Conservation (phyloP, 305 asterid species). For the Vinca major region DNA sequence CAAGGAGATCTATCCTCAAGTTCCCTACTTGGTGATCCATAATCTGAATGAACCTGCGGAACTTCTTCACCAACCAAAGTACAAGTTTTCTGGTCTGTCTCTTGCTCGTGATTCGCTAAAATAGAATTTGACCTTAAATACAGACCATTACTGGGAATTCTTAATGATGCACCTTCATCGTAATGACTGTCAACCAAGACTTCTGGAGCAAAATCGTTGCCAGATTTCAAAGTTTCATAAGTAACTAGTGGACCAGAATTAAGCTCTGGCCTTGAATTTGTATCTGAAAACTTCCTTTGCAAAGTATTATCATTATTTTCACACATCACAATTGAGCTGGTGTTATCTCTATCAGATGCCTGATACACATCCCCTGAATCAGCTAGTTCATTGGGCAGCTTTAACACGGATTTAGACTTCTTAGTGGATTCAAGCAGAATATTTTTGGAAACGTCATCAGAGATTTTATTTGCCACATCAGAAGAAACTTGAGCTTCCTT, state of each 20-base stretch:
- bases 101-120: background rate
- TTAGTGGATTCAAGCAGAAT: constrained; percentile 14
- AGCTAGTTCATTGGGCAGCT: constrained; percentile 21
- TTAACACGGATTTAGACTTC: constrained; percentile 24
- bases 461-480: constrained; percentile 26
- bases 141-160: background rate
- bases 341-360: constrained; percentile 21
- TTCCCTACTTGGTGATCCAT: constrained; percentile 3
- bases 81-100: constrained; percentile 4
- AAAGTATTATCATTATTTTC: constrained; percentile 18
- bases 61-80: background rate
- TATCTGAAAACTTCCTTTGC: constrained; percentile 13
- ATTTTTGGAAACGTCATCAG: constrained; percentile 30
- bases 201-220: constrained; percentile 11
- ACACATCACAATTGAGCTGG: constrained; percentile 17
- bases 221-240: constrained; percentile 19
- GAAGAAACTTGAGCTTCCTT: constrained; percentile 29
- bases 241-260: constrained; percentile 23
- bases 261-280: constrained; percentile 22
- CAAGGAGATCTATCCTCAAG: constrained; percentile 4
- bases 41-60: constrained; percentile 6
- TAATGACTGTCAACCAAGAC: constrained; percentile 1
- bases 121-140: background rate
- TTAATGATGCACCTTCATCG: background rate
- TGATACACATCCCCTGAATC: constrained; percentile 21